Percentiles rank a stretch among this genome's conserved stretches.
phyloP scores from a whole-genome alignment of 768 basidiomycete genomes.

The Leccinum longicurvipes region DNA sequence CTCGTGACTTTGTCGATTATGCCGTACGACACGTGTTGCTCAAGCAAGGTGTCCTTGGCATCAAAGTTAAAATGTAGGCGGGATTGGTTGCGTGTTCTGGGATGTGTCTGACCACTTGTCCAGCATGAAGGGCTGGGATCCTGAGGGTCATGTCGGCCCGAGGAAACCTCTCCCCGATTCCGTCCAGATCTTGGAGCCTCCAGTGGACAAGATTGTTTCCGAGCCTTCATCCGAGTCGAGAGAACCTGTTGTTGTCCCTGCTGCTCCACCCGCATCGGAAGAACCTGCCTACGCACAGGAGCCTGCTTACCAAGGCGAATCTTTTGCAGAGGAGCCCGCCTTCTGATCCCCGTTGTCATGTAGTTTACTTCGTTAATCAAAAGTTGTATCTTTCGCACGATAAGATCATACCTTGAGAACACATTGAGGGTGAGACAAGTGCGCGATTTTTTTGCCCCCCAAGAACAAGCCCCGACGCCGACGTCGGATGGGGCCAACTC shows the following conservation, averaged over 20 bases:
- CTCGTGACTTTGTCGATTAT: constrained; percentile 92
- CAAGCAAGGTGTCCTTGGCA: constrained; percentile 97
- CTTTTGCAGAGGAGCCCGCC: constrained; percentile 47
- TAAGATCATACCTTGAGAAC: not conserved
- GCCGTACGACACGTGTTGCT: constrained; percentile 98
- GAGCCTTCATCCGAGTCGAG: constrained; percentile 90
- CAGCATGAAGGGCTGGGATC: constrained; percentile 97
- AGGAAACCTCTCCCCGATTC: constrained; percentile 93
- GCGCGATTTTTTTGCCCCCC: too few relatives aligned
- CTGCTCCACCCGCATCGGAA: constrained; percentile 50
- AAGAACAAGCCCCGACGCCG: too few relatives aligned
- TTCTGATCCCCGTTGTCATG: constrained; percentile 46
- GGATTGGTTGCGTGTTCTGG: not conserved
- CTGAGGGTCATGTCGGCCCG: constrained; percentile 86
- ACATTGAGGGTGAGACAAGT: not conserved
- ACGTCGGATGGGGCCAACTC: not conserved
- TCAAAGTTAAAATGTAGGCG: constrained; percentile 98
- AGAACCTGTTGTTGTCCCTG: constrained; percentile 54
- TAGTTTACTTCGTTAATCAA: constrained; percentile 15
- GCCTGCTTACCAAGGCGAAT: constrained; percentile 40
- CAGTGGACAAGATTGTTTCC: constrained; percentile 83
- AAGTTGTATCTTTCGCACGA: constrained; percentile 9
- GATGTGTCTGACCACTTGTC: constrained; percentile 12
- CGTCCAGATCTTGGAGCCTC: constrained; percentile 86
- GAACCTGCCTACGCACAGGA: constrained; percentile 40